A percentile compares a stretch with the other conserved stretches of the same genome.
Evolutionary conservation across 371 early-diverging fungal species (phyloP).

Genomic region (Mucor saturninus): DNA sequence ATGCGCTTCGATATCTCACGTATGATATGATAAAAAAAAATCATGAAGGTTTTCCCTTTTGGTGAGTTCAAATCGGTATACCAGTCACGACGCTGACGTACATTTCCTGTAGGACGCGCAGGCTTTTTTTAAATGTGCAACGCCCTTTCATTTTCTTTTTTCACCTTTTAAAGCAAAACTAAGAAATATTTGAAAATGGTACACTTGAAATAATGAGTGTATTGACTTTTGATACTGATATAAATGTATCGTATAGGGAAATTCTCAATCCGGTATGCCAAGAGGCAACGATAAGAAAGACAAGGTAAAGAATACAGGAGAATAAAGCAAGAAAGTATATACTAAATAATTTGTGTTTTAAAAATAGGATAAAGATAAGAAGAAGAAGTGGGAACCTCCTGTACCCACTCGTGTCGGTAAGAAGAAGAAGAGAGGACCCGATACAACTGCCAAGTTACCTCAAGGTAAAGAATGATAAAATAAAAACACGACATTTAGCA

Average conservation of each 20-base stretch:
- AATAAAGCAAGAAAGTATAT: slow-evolving; percentile 1
- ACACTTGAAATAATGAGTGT: neutral
- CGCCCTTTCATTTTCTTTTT: slow-evolving; percentile 1
- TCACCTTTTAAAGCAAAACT: slow-evolving; percentile 1
- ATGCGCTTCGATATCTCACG: neutral
- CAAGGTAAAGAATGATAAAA: slow-evolving; percentile 59
- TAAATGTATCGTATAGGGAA: slow-evolving; percentile 59
- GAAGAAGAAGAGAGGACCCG: slow-evolving; percentile 97
- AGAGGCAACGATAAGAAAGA: slow-evolving; percentile 67
- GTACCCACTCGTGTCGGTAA: slow-evolving; percentile 97
- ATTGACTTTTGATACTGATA: neutral
- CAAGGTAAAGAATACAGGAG: slow-evolving; percentile 44
- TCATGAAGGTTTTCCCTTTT: neutral
- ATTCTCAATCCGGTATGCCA: slow-evolving; percentile 77
- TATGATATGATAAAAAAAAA: neutral
- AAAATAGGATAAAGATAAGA: slow-evolving; percentile 73
- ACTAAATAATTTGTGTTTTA: no score
- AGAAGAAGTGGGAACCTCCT: slow-evolving; percentile 99
- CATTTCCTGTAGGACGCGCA: slow-evolving; percentile 11
- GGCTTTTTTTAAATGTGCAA: slow-evolving; percentile 7
- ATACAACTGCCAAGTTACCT: slow-evolving; percentile 91
- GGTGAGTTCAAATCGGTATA: neutral
- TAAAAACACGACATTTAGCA: neutral
- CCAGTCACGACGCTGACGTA: slow-evolving; percentile 27
- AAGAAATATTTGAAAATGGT: slow-evolving; percentile 8